Evolutionary conservation across 495 filamentous ascomycete species (phyloP).

Genomic region (Tuber microsphaerosporum): DNA sequence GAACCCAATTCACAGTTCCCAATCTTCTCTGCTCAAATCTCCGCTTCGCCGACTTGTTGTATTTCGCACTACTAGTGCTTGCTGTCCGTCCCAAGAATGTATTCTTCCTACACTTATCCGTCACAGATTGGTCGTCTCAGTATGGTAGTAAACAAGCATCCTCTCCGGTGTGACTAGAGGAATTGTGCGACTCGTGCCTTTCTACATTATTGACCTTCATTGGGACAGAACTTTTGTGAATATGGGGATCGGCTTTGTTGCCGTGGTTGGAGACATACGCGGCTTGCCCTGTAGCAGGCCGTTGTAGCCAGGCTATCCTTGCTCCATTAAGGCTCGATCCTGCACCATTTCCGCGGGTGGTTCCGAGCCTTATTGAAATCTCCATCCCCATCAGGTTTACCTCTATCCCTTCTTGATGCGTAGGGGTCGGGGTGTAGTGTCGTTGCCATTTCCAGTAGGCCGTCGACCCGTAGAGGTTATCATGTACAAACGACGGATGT

Average conservation of each 20-base stretch:
- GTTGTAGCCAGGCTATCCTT: constrained; percentile 25
- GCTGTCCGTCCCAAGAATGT: neutral
- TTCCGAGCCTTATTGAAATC: neutral
- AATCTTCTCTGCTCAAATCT: constrained; percentile 3
- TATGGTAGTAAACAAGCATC: neutral
- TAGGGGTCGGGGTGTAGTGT: constrained; percentile 18
- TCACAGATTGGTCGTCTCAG: neutral
- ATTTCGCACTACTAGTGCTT: constrained; percentile 4
- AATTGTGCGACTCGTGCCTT: no score
- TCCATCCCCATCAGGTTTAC: neutral
- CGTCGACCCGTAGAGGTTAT: no score
- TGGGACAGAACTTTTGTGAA: neutral
- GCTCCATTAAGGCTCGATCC: constrained; percentile 7
- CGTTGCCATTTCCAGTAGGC: constrained; percentile 7
- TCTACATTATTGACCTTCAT: neutral
- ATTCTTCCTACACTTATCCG: neutral
- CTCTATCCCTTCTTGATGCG: constrained; percentile 18
- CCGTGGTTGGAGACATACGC: neutral
- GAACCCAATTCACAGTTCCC: neutral
- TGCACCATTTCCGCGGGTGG: neutral
- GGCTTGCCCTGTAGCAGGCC: constrained; percentile 5
- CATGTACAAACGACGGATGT: no score
- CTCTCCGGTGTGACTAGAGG: neutral
- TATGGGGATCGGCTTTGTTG: neutral
- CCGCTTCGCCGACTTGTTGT: constrained; percentile 6